phyloP scores from a whole-genome alignment of 78 protist species.

The Blattamonas nauphoetae region DNA sequence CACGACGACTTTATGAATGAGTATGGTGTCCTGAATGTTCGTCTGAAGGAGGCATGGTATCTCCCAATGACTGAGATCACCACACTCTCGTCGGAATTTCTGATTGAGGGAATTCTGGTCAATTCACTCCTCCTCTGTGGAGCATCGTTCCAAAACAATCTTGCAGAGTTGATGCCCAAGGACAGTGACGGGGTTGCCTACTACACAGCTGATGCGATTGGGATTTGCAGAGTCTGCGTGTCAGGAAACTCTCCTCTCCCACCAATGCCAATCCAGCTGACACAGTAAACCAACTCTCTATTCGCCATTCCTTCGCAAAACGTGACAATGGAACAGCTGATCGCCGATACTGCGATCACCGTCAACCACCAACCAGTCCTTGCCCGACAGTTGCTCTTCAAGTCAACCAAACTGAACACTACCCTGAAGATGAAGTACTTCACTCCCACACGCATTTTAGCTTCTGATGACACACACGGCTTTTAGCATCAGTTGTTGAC shows the following conservation, averaged over 20 bases:
- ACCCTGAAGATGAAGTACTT: too few species aligned
- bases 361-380: too few species aligned
- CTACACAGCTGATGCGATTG: neutral
- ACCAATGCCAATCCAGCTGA: too few species aligned
- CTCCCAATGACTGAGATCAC: neutral
- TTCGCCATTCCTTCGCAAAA: too few species aligned
- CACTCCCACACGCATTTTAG: too few species aligned
- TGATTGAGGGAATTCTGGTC: neutral
- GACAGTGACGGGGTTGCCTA: neutral
- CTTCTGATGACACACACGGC: too few species aligned
- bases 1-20: neutral
- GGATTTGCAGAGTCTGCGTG: neutral
- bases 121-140: neutral
- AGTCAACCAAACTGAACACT: too few species aligned
- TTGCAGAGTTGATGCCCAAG: neutral
- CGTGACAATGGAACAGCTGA: too few species aligned
- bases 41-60: neutral
- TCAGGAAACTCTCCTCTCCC: neutral
- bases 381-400: too few species aligned
- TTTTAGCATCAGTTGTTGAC: too few species aligned
- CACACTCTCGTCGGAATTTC: neutral
- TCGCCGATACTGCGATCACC: too few species aligned
- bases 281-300: too few species aligned
- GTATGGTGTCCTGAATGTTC: neutral
- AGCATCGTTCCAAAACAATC: neutral